Percentiles rank a stretch among this genome's conserved stretches.
phyloP scores from a whole-genome alignment of 257 asterid genomes.

The Penstemon eatonii region DNA sequence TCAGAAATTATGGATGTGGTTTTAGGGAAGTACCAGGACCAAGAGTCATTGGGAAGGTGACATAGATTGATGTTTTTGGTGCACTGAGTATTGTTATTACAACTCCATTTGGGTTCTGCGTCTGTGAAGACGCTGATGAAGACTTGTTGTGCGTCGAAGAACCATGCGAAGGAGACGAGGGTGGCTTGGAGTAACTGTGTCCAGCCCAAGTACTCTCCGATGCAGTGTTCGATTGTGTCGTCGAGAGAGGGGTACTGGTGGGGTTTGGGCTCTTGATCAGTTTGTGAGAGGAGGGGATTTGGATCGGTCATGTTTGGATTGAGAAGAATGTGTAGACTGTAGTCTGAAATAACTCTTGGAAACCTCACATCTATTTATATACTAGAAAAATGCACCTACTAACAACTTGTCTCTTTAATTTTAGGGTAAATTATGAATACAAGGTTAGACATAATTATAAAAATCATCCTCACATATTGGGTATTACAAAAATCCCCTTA shows the following conservation, averaged over 20 bases:
- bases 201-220: constrained; percentile 62
- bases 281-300: constrained; percentile 27
- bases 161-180: constrained; percentile 60
- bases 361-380: background rate
- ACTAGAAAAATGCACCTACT: too few species aligned
- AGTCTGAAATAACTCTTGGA: too few species aligned
- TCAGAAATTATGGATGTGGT: constrained; percentile 53
- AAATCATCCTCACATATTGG: too few species aligned
- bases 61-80: constrained; percentile 27
- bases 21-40: constrained; percentile 53
- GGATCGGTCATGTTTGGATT: constrained; percentile 26
- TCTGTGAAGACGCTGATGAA: constrained; percentile 69
- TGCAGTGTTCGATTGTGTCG: constrained; percentile 58
- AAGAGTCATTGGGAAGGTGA: constrained; percentile 35
- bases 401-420: too few species aligned
- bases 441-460: too few species aligned
- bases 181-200: constrained; percentile 47
- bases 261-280: background rate
- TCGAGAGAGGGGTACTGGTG: constrained; percentile 42
- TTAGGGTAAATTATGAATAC: too few species aligned
- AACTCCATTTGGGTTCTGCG: constrained; percentile 56
- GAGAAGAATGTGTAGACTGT: too few species aligned
- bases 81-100: constrained; percentile 23
- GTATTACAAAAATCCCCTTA: too few species aligned
- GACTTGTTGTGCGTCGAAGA: constrained; percentile 69